Evolutionary conservation across 139 green algal genomes (phyloP).

Genomic region (Micromonas commoda): DNA sequence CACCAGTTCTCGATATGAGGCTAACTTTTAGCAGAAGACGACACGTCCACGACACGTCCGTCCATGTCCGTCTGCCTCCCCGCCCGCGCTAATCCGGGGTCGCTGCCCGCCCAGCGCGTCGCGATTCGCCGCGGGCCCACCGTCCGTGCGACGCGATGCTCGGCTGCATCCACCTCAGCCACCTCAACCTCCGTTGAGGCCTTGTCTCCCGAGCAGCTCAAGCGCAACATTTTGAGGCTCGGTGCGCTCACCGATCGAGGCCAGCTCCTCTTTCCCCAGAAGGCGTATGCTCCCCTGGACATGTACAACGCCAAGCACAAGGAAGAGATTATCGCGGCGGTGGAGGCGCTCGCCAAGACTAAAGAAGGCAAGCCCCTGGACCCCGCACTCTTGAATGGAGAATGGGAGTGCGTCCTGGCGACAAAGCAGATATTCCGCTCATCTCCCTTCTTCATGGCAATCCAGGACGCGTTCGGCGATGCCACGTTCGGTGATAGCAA

Average conservation of each 20-base stretch:
- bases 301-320: constrained; percentile 7
- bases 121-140: no score
- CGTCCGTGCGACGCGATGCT: no score
- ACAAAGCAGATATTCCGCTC: constrained; percentile 35
- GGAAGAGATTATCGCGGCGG: neutral
- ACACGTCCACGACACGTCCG: no score
- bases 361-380: neutral
- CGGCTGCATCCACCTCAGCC: neutral
- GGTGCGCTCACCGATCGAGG: constrained; percentile 19
- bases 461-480: constrained; percentile 30
- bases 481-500: constrained; percentile 3
- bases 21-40: no score
- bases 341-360: neutral
- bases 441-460: constrained; percentile 39
- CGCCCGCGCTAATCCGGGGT: no score
- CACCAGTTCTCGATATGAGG: no score
- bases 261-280: constrained; percentile 16
- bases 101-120: no score
- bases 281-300: constrained; percentile 24
- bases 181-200: neutral
- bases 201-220: neutral
- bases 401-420: constrained; percentile 35
- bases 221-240: neutral
- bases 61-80: no score
- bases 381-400: constrained; percentile 7